These are phyloP conservation scores for Pseudogymnoascus sp. DNA, from an alignment of 2,329 filamentous ascomycete species.

Conservation along the genomic window DNA sequence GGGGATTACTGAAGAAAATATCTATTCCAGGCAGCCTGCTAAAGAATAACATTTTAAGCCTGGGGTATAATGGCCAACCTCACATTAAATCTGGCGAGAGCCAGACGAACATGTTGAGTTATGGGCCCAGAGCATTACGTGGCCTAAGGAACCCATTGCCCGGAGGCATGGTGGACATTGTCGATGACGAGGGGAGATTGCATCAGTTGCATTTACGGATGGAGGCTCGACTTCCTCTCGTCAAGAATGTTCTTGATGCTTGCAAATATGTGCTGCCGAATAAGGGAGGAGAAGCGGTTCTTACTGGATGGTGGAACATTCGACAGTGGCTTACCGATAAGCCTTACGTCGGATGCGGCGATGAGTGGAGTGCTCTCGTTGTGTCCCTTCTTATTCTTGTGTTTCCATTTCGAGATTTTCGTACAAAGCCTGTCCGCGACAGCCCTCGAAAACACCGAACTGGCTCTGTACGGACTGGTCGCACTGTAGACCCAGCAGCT, in stretches of 20 bases:
- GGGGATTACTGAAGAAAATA: conserved; percentile 63
- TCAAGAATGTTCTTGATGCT: conserved; percentile 49
- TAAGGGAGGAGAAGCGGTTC: conserved; percentile 48
- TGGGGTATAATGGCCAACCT: conserved; percentile 42
- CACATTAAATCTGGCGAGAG: conserved; percentile 45
- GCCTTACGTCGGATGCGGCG: conserved; percentile 38
- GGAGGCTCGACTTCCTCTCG: conserved; percentile 54
- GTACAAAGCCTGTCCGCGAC: conserved; percentile 28
- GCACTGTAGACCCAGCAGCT: conserved; percentile 31
- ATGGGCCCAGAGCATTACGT: conserved; percentile 29
- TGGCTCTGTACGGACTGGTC: conserved; percentile 40
- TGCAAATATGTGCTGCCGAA: conserved; percentile 56
- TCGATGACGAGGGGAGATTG: conserved; percentile 51
- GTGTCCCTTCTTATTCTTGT: conserved; percentile 57
- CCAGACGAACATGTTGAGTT: conserved; percentile 36
- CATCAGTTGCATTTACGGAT: conserved; percentile 63
- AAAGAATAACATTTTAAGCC: conserved; percentile 49
- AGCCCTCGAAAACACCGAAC: conserved; percentile 31
- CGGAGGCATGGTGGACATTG: conserved; percentile 54
- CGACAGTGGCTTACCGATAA: conserved; percentile 57
- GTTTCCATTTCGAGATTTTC: conserved; percentile 44
- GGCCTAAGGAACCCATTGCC: conserved; percentile 50
- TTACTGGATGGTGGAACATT: conserved; percentile 65
- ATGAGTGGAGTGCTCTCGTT: conserved; percentile 62
- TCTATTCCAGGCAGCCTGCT: conserved; percentile 49